Conservation (phyloP, 75 land plant genomes). For the Sequoiadendron giganteum region DNA sequence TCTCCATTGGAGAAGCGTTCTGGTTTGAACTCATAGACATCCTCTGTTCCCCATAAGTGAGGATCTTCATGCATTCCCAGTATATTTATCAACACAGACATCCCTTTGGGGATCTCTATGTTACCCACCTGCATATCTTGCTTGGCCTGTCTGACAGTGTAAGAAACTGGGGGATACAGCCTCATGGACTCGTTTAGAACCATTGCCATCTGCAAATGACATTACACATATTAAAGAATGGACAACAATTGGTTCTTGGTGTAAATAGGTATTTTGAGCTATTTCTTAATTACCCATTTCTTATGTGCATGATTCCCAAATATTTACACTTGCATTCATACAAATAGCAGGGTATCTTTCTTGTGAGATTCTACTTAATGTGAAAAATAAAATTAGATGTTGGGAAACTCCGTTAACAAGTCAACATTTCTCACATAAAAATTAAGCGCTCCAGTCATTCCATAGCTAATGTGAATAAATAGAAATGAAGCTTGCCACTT, state of each 20-base stretch:
- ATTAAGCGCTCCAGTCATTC: no score
- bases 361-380: no score
- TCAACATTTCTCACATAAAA: no score
- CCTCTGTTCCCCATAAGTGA: conserved; percentile 47
- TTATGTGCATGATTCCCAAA: no score
- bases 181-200: conserved; percentile 57
- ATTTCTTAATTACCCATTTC: background rate
- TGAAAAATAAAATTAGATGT: no score
- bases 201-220: conserved; percentile 48
- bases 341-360: no score
- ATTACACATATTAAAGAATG: background rate
- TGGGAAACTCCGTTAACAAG: no score
- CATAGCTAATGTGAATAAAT: no score
- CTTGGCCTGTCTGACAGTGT: conserved; percentile 34
- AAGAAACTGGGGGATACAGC: conserved; percentile 49
- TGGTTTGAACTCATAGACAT: conserved; percentile 67
- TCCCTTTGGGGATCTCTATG: conserved; percentile 44
- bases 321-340: no score
- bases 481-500: no score
- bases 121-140: conserved; percentile 36
- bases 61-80: conserved; percentile 52
- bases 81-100: conserved; percentile 36
- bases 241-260: background rate
- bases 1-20: conserved; percentile 43
- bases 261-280: background rate